Base-by-base conservation (phyloP, 139 green algal genomes). In the Closterium sp. region DNA sequence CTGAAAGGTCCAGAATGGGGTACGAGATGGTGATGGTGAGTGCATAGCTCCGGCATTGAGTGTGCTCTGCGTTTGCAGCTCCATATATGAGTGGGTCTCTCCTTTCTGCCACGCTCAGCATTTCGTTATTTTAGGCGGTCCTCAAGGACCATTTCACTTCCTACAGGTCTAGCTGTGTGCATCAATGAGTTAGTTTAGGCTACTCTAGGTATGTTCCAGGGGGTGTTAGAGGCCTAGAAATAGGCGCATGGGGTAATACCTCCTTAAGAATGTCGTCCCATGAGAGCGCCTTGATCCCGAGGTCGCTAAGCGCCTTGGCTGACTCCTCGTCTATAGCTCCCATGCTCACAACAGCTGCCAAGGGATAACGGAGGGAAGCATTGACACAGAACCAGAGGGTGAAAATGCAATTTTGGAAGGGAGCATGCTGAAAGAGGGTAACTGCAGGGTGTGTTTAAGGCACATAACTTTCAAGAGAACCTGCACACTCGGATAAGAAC, bases 271-370 rank as follows among this genome's bases (percentile, higher is more conserved):
- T 36, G 21, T 93, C 91, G 8, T 87, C 35, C 87, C 36, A 93
- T 33, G 88, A 85, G 28, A 85, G 93, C n/a, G 87, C 34, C 30
- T 93, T 88, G 4, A 93, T 69, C 28, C 34, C 34, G 9, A 89
- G 64, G 28, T 55, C 36, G 12, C 33, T 90, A 28, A 55, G 30
- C 7, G 93, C 88, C 32, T 81, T 36, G n/a, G 89, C 84, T 10
- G 33, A 92, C 64, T 35, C 87, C 21, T 32, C 69, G 84, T 89
- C 43, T 88, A 66, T 16, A 1, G 93, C 87, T 34, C 88, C 91
- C 32, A 93, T 87, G 87, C 64, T 89, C n/a, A 93, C 23, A n/a
- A 93, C 34, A 89, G 91, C 91, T 93, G 87, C 84, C 55, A 76
- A 66, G 38, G 38, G 25, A 76, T 3, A 28, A 76, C 23, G 55